Evolutionary conservation across 202 grass and related monocot genomes (phyloP).

Genomic region (Setaria viridis): DNA sequence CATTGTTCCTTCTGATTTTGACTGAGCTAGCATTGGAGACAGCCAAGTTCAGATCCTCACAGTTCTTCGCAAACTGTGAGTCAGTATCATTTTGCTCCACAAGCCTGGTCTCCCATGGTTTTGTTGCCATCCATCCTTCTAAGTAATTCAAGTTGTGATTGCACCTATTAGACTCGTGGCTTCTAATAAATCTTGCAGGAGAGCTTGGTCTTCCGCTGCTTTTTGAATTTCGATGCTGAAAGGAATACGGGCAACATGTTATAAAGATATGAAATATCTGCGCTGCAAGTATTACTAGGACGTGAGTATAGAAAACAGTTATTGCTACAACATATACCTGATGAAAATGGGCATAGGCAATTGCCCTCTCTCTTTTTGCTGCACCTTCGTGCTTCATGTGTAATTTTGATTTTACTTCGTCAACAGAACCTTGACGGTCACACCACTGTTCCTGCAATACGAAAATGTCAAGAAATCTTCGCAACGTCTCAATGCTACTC

Average conservation of each 20-base stretch:
- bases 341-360: slow-evolving; percentile 64
- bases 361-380: slow-evolving; percentile 71
- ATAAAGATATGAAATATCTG: neutral
- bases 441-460: slow-evolving; percentile 75
- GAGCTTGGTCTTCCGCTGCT: slow-evolving; percentile 51
- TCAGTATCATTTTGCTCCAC: slow-evolving; percentile 46
- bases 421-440: slow-evolving; percentile 58
- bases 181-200: slow-evolving; percentile 52
- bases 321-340: slow-evolving; percentile 63
- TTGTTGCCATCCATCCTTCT: slow-evolving; percentile 85
- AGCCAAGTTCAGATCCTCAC: slow-evolving; percentile 45
- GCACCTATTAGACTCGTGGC: slow-evolving; percentile 41
- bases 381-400: slow-evolving; percentile 72
- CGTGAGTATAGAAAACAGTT: neutral
- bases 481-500: neutral
- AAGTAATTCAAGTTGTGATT: slow-evolving; percentile 55
- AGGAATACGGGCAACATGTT: slow-evolving; percentile 6
- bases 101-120: slow-evolving; percentile 70
- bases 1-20: slow-evolving; percentile 59
- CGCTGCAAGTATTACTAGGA: neutral
- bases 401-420: slow-evolving; percentile 70
- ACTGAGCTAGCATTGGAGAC: slow-evolving; percentile 47
- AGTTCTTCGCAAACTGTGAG: slow-evolving; percentile 43
- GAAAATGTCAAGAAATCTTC: slow-evolving; percentile 8
- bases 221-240: slow-evolving; percentile 59